A percentile compares a stretch with the other conserved stretches of the same genome.
phyloP scores from a whole-genome alignment of 768 basidiomycete species.

The Tubosaeta sp. region DNA sequence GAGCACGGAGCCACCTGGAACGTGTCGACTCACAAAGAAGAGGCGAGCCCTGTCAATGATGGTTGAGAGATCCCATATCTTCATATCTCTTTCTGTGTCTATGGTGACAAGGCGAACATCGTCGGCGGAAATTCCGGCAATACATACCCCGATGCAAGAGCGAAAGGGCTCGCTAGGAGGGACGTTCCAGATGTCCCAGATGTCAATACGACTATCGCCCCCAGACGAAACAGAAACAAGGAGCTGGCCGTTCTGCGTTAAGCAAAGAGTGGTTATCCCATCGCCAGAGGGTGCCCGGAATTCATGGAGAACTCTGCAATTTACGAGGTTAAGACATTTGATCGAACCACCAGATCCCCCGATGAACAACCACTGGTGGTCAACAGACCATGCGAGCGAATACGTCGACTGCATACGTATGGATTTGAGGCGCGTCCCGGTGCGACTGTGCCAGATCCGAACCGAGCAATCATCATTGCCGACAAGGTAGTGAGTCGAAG shows the following conservation, averaged over 20 bases:
- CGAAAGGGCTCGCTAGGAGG: neutral
- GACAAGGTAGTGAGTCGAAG: neutral
- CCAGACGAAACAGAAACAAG: constrained; percentile 12
- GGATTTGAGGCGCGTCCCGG: constrained; percentile 3
- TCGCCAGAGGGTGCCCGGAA: neutral
- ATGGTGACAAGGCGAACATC: constrained; percentile 1
- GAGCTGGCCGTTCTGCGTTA: constrained; percentile 1
- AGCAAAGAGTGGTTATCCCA: constrained; percentile 4
- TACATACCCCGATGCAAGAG: neutral
- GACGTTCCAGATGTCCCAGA: constrained; percentile 2
- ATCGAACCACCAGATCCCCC: constrained; percentile 9
- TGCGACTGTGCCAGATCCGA: constrained; percentile 12
- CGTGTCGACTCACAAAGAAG: constrained; percentile 1
- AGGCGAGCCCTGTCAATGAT: neutral
- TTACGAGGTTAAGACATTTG: constrained; percentile 7
- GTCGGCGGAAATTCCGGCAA: constrained; percentile 3
- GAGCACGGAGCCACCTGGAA: neutral
- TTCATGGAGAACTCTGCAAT: neutral
- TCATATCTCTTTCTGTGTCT: neutral
- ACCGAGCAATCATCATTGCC: neutral
- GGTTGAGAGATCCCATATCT: neutral
- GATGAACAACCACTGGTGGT: constrained; percentile 13
- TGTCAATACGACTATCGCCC: neutral
- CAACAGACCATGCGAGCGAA: constrained; percentile 16
- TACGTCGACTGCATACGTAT: neutral